Percentiles rank a stretch among this genome's conserved stretches.
Conservation (phyloP, 257 asterid genomes). For the Primulina tabacum region DNA sequence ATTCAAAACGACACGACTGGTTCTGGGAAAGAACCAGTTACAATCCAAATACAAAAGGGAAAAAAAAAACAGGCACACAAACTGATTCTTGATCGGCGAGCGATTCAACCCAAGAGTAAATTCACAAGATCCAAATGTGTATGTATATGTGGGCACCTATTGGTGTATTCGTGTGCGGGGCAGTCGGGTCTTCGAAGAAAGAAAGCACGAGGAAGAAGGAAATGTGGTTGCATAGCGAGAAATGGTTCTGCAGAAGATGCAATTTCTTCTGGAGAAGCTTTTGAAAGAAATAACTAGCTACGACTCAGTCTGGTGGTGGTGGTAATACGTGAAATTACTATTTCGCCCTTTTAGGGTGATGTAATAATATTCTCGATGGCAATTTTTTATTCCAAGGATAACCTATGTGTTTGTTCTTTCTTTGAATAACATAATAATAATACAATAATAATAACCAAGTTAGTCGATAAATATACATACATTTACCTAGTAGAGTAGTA, state of each 20-base stretch:
- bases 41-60: not conserved
- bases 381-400: no score
- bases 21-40: not conserved
- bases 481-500: no score
- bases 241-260: not conserved
- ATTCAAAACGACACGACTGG: not conserved
- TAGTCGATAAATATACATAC: no score
- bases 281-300: not conserved
- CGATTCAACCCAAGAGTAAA: not conserved
- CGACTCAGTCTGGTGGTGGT: not conserved
- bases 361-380: no score
- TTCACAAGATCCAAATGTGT: slow-evolving; percentile 8
- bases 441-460: no score
- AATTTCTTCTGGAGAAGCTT: no score
- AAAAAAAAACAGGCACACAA: not conserved
- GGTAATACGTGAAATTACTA: not conserved
- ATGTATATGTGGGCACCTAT: not conserved
- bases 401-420: no score
- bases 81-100: slow-evolving; percentile 15
- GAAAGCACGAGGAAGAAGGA: not conserved
- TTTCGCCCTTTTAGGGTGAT: no score
- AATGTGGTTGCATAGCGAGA: slow-evolving; percentile 13
- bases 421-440: no score
- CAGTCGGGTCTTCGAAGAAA: not conserved
- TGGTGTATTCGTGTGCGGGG: not conserved